Evolutionary conservation across 768 basidiomycete species (phyloP).

Genomic region (Dioszegia crocea): DNA sequence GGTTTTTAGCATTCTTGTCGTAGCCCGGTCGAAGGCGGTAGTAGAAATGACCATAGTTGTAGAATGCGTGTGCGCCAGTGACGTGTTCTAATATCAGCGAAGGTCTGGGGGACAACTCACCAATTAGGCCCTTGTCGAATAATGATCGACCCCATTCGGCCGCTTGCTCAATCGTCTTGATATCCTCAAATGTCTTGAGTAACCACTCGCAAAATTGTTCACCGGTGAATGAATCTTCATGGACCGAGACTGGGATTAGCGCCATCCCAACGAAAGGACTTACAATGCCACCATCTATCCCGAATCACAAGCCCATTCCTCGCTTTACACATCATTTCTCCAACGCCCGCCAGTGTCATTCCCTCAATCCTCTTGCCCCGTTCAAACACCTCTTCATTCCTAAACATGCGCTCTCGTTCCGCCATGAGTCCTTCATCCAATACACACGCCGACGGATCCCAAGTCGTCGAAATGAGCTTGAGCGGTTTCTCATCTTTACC

Average conservation of each 20-base stretch:
- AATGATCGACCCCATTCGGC: constrained; percentile 72
- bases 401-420: constrained; percentile 73
- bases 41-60: constrained; percentile 82
- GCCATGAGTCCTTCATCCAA: constrained; percentile 73
- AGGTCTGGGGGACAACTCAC: constrained; percentile 11
- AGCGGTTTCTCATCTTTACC: constrained; percentile 56
- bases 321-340: constrained; percentile 52
- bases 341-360: constrained; percentile 61
- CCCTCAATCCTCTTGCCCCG: constrained; percentile 54
- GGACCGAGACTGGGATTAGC: constrained; percentile 45
- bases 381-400: constrained; percentile 28
- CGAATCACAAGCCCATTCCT: constrained; percentile 74
- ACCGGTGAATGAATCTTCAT: constrained; percentile 73
- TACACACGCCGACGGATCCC: constrained; percentile 74
- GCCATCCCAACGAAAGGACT: constrained; percentile 9
- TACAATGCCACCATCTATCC: constrained; percentile 74
- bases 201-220: constrained; percentile 88
- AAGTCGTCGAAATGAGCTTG: constrained; percentile 76
- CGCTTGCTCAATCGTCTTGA: constrained; percentile 74
- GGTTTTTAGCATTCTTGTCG: constrained; percentile 25
- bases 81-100: constrained; percentile 60
- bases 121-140: constrained; percentile 73
- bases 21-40: constrained; percentile 78
- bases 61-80: constrained; percentile 69
- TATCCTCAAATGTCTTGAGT: constrained; percentile 82